Evolutionary conservation across 1,139 yeast species (phyloP).

Genomic region (Yamadazyma atmosphaerica): DNA sequence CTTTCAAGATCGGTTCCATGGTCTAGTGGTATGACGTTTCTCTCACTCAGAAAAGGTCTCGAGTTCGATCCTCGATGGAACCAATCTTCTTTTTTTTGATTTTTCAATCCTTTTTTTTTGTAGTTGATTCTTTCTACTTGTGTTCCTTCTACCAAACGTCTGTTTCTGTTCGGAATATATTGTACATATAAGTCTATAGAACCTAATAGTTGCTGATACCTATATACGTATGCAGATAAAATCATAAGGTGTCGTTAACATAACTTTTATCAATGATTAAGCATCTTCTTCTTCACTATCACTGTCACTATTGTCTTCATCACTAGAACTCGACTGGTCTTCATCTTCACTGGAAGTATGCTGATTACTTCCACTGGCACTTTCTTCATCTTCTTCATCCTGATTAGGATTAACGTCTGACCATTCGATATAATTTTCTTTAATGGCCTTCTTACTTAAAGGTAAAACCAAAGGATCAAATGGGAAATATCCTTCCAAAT

Average conservation of each 20-base stretch:
- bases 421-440: conserved; percentile 80
- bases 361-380: conserved; percentile 39
- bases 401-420: conserved; percentile 44
- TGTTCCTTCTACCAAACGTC: not conserved
- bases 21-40: conserved; percentile 45
- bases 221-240: not conserved
- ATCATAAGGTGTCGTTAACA: conserved; percentile 1
- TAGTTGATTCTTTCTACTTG: not conserved
- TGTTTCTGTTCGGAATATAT: not conserved
- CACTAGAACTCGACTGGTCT: conserved; percentile 13
- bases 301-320: not conserved
- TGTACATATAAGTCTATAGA: not conserved
- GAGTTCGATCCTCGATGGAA: conserved; percentile 45
- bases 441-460: conserved; percentile 49
- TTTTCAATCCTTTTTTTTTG: not conserved
- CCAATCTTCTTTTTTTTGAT: conserved; percentile 19
- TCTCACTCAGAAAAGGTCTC: conserved; percentile 42
- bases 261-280: not conserved
- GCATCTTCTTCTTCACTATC: conserved; percentile 4
- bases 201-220: too few species aligned
- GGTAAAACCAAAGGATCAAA: conserved; percentile 88
- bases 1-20: conserved; percentile 26
- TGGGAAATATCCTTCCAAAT: conserved; percentile 90
- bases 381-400: conserved; percentile 68
- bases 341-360: conserved; percentile 29